Evolutionary conservation across 164 flowering plant species (phyloP), one percentile per base, ranked within the genome.

Genomic region (Tetrastigma voinierianum): DNA sequence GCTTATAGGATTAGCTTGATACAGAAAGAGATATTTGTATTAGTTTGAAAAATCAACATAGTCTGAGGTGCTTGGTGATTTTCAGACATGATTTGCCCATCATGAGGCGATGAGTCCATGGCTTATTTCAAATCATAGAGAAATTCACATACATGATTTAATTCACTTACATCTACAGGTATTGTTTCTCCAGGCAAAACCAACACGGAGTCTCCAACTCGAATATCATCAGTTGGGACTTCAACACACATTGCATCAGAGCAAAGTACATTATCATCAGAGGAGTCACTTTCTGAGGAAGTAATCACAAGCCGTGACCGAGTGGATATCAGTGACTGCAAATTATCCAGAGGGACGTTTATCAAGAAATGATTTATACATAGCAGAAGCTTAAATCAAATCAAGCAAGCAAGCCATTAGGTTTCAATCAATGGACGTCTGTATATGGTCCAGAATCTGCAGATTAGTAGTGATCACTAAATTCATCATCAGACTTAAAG

Each of bases 161-260:
- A 70, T 57, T 19, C 20, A 65, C 97, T 72, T 82, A 94, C 98
- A 83, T 94, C 98, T 10, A 94, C 87, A 62, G 98, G 95, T 68
- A 94, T 80, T 17, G 89, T 84, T 80, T 94, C 98, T 45, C 98
- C 98, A 67, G 98, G 97, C 59, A 94, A 83, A 70, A 91, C 95
- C 80, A 94, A 74, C 64, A 94, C 74, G 1, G 88, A 77, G 68
- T 94, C 98, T 64, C 97, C 98, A 69, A 83, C 85, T 73, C 95
- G 85, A 70, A 94, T 83, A 77, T 90, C 88, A 83, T 94, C 98
- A 54, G 97, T 90, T 44, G 91, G 87, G 59, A 90, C 96, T 78
- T 87, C 89, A 74, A 90, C 70, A 68, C 88, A 84, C 46, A 91
- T 83, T 61, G 96, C 77, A 82, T 94, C 98, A 67, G 91, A 67